Evolutionary conservation across 257 asterid genomes (phyloP), one percentile per base, ranked within the genome.

Genomic region (Capsicum pubescens): DNA sequence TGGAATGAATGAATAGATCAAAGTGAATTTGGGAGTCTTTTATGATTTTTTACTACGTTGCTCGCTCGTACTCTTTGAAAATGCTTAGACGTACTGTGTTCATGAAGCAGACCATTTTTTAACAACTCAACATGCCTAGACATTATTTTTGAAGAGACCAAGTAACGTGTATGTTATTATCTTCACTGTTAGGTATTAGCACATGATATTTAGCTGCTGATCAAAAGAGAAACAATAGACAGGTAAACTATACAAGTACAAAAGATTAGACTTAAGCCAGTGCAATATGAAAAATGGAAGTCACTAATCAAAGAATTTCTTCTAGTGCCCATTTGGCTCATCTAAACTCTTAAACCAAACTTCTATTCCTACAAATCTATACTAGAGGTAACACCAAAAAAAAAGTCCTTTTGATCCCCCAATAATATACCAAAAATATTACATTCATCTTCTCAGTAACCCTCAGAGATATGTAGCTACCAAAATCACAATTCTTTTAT

Each of bases 371-470:
- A 52, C 81, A 76, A 76, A 76, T 26, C 2, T 14, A 76, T 26
- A 76, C 63, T 26, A 52, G 81, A 76, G 48, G 14, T 13, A 2
- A 52, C 46, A 76, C 81, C 21, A 52, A 76, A 72, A 76, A 52
- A 26, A 76, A 69, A 21, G 21, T n/a, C n/a, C n/a, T 76, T 26
- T 76, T 67, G 42, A 72, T 19, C 42, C 80, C 12, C 80, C 12
- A 13, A 88, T 26, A 67, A 9, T 3, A 71, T 76, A 52, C 2
- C 21, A 48, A 50, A 48, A 50, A 19, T 74, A 12, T 19, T 71
- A 35, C 80, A 48, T 10, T 48, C 6, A 19, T 19, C 11, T 46
- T 1, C 3, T 46, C 14, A 8, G 3, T 71, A n/a, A n/a, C n/a
- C 9, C 36, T 71, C 57, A 1, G 1, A 72, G 42, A 72, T 6